Base-by-base conservation (phyloP, 306 rosid genomes). In the Geum urbanum region DNA sequence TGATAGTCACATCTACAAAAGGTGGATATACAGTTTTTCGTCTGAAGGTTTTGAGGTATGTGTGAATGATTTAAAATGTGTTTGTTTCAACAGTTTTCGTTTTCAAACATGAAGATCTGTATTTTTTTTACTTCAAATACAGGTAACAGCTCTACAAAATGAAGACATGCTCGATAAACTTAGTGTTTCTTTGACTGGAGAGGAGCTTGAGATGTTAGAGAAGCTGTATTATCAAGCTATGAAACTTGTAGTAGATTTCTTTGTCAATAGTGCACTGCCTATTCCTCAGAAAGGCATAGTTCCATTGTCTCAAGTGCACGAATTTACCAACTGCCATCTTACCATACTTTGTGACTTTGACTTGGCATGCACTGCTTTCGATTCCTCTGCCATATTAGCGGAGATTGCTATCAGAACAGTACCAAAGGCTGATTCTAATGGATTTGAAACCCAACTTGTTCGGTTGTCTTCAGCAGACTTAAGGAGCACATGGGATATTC, bases 311-410 rank as follows among this genome's bases (percentile, higher is more conserved):
- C 59, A 14, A 19, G 67, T 49, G 27, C 22, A 48, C 51, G 68
- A 71, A 39, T 44, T 48, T 24, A n/a, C 18, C 11, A 35, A 77
- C 3, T 9, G 39, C 48, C 59, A 49, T 48, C 77, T 77, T 5
- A 77, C 55, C 10, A 71, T 77, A n/a, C 70, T 77, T 16, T 77
- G 72, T 2, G 72, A 77, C 67, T 77, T 77, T 54, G 80, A 77
- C 65, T 71, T 64, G 76, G 74, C 80, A 15, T 77, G 76, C 73
- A 20, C 73, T 77, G 27, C 66, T 47, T 39, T 71, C 20, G 69
- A 77, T 40, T 77, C 69, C 22, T 11, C 72, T 27, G 69, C 76
- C 44, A 39, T 44, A 40, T 53, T 77, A 66, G 81, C 72, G 16
- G 69, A 57, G 63, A 27, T 65, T 60, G 72, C 76, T 51, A 64